Conservation (phyloP, 768 basidiomycete genomes). For the Termitomyces eurrhizus region DNA sequence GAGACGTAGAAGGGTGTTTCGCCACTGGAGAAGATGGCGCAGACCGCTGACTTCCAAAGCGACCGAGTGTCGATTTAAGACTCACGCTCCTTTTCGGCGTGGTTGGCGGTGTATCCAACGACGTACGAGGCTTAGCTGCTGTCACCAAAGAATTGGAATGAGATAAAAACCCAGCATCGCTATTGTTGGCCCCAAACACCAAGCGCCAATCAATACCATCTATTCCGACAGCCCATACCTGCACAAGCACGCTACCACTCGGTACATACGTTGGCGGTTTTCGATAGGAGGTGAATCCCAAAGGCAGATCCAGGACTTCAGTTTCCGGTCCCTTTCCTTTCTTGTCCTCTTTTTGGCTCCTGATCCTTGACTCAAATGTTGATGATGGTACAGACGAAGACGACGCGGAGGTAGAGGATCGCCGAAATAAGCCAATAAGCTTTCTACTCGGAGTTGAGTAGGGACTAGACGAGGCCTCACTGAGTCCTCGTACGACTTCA, state of each 20-base stretch:
- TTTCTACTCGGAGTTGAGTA: slow-evolving; percentile 15
- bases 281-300: slow-evolving; percentile 70
- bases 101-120: slow-evolving; percentile 5
- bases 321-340: slow-evolving; percentile 5
- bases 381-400: slow-evolving; percentile 10
- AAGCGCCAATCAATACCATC: slow-evolving; percentile 71
- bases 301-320: slow-evolving; percentile 20
- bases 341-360: slow-evolving; percentile 18
- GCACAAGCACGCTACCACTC: slow-evolving; percentile 68
- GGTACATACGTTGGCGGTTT: slow-evolving; percentile 72
- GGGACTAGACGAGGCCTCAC: slow-evolving; percentile 15
- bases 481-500: slow-evolving; percentile 64
- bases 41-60: slow-evolving; percentile 11
- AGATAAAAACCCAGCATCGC: slow-evolving; percentile 4
- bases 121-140: slow-evolving; percentile 3
- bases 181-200: slow-evolving; percentile 34
- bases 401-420: slow-evolving; percentile 10
- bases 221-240: slow-evolving; percentile 86
- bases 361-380: slow-evolving; percentile 8
- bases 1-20: not conserved
- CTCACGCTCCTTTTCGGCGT: slow-evolving; percentile 18
- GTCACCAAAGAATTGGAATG: slow-evolving; percentile 1
- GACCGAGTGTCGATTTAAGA: slow-evolving; percentile 18
- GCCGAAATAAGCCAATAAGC: slow-evolving; percentile 17
- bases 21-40: not conserved